Evolutionary conservation across 306 rosid genomes (phyloP).

Genomic region (Quercus parvula): DNA sequence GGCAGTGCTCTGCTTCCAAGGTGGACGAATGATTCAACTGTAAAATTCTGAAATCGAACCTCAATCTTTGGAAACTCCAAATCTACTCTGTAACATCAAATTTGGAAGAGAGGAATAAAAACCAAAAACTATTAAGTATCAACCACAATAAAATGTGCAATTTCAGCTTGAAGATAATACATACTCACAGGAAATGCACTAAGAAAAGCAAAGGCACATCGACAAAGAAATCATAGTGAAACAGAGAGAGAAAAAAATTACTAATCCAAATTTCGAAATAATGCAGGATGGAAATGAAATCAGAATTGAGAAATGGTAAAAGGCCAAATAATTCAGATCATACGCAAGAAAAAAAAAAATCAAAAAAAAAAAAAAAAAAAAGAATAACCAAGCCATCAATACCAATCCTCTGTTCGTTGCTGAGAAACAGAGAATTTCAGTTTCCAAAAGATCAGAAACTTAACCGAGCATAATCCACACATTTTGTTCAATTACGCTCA

Average conservation of each 20-base stretch:
- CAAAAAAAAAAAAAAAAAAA: background rate
- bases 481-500: background rate
- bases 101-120: background rate
- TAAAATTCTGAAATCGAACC: conserved; percentile 80
- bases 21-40: conserved; percentile 79
- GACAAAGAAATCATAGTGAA: background rate
- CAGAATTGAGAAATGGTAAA: background rate
- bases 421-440: background rate
- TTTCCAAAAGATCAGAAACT: background rate
- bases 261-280: background rate
- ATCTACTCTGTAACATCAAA: conserved; percentile 54
- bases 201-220: background rate
- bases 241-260: background rate
- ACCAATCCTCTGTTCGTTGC: background rate
- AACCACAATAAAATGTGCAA: conserved; percentile 2
- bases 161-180: background rate
- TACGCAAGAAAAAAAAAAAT: background rate
- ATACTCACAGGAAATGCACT: background rate
- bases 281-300: background rate
- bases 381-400: background rate
- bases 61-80: conserved; percentile 88
- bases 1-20: conserved; percentile 98
- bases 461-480: background rate
- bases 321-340: background rate
- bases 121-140: background rate